A percentile compares a stretch with the other conserved stretches of the same genome.
These are phyloP conservation scores for Calonectria fujianensis DNA, from an alignment of 2,329 filamentous ascomycete genomes.

Conservation along the genomic window DNA sequence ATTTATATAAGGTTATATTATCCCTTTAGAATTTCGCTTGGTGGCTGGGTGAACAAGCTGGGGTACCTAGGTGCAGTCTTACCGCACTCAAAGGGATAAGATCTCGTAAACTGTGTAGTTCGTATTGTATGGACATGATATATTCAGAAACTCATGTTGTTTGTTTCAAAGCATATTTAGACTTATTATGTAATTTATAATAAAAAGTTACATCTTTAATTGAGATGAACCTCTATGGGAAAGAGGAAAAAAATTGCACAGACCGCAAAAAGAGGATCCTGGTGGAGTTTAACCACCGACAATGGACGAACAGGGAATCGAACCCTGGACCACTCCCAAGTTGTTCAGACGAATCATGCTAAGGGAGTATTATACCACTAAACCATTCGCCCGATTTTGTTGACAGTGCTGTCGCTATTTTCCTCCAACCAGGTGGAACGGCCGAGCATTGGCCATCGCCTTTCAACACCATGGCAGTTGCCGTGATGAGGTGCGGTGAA, in stretches of 20 bases:
- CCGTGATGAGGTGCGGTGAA: not conserved
- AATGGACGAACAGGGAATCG: slow-evolving; percentile 34
- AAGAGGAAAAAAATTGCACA: not conserved
- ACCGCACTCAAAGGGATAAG: too few species aligned
- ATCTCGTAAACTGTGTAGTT: too few species aligned
- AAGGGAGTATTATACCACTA: slow-evolving; percentile 36
- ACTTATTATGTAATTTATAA: too few species aligned
- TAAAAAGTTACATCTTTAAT: not conserved
- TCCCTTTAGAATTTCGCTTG: too few species aligned
- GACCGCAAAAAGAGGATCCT: slow-evolving; percentile 20
- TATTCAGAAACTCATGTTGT: too few species aligned
- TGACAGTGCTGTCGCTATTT: not conserved
- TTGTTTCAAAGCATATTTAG: too few species aligned
- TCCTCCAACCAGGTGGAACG: not conserved
- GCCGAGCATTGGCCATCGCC: not conserved
- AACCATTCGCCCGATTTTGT: slow-evolving; percentile 28
- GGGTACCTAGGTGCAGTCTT: too few species aligned
- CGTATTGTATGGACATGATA: too few species aligned
- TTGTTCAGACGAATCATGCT: slow-evolving; percentile 22
- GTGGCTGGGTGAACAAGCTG: too few species aligned
- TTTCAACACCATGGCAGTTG: not conserved
- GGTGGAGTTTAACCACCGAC: slow-evolving; percentile 18
- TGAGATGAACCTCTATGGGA: not conserved
- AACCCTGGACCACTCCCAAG: slow-evolving; percentile 34
- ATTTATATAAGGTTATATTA: too few species aligned